These are phyloP conservation scores for Tulasnella sp. DNA, from an alignment of 768 basidiomycete species.

Conservation along the genomic window DNA sequence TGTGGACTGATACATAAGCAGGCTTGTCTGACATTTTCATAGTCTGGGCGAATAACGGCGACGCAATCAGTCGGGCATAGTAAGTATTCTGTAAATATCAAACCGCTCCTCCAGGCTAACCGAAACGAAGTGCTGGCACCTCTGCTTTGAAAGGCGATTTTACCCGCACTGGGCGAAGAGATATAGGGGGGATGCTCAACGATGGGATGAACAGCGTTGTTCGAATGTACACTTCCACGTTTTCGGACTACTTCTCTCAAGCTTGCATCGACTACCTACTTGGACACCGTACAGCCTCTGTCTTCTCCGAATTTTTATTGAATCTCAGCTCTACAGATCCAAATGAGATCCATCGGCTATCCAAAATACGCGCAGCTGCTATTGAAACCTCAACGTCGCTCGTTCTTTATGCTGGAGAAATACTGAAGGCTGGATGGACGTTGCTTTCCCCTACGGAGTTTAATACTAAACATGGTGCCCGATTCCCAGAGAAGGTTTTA, in stretches of 20 bases:
- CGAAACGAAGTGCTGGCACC: constrained; percentile 65
- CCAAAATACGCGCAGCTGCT: constrained; percentile 81
- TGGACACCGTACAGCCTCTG: constrained; percentile 70
- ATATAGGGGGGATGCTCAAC: constrained; percentile 80
- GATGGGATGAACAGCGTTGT: constrained; percentile 93
- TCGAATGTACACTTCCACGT: constrained; percentile 78
- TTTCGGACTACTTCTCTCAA: constrained; percentile 94
- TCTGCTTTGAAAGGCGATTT: constrained; percentile 81
- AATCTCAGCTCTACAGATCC: constrained; percentile 88
- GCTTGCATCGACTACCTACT: constrained; percentile 89
- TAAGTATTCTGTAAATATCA: constrained; percentile 29
- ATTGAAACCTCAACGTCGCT: constrained; percentile 77
- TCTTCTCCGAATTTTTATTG: constrained; percentile 88
- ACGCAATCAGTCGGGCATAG: constrained; percentile 84
- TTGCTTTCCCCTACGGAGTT: constrained; percentile 71
- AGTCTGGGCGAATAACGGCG: constrained; percentile 99
- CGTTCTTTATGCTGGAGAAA: constrained; percentile 63
- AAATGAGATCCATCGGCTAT: constrained; percentile 72
- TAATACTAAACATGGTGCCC: constrained; percentile 56
- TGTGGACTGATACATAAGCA: constrained; percentile 14
- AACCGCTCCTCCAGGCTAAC: constrained; percentile 16
- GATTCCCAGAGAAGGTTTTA: constrained; percentile 89
- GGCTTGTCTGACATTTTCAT: neutral
- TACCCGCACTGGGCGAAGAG: constrained; percentile 78
- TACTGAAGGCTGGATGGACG: constrained; percentile 78